These are phyloP conservation scores for Ceratobasidium sp. DNA, from an alignment of 1,284 basidiomycete genomes.

Conservation along the genomic window DNA sequence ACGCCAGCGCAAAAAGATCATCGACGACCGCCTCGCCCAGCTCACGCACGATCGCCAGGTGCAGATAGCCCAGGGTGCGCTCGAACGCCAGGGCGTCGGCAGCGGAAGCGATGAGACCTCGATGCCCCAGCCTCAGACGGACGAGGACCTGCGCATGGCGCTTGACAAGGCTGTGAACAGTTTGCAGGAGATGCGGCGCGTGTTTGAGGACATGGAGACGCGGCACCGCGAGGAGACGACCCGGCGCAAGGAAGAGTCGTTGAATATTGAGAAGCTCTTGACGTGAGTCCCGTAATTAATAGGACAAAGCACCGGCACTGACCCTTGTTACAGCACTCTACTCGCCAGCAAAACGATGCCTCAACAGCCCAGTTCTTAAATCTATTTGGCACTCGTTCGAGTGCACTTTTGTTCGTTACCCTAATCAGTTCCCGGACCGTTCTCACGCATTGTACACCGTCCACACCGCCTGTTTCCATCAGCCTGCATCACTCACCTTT, in stretches of 20 bases:
- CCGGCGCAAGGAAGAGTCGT: constrained; percentile 35
- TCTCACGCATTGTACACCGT: constrained; percentile 20
- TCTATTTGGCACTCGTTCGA: not conserved
- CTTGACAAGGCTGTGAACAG: constrained; percentile 43
- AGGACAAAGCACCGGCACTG: not conserved
- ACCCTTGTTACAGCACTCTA: constrained; percentile 7
- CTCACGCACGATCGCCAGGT: constrained; percentile 11
- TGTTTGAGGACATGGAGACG: constrained; percentile 40
- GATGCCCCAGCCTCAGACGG: constrained; percentile 35
- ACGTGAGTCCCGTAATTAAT: constrained; percentile 12
- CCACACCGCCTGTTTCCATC: constrained; percentile 4
- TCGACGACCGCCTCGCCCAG: constrained; percentile 41
- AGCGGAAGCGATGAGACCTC: constrained; percentile 45
- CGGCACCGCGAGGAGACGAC: constrained; percentile 28
- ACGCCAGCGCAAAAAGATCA: constrained; percentile 41
- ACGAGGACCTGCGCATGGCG: constrained; percentile 44
- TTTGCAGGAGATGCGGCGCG: constrained; percentile 46
- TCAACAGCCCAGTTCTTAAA: constrained; percentile 13
- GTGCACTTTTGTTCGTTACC: constrained; percentile 19
- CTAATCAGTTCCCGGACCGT: constrained; percentile 6
- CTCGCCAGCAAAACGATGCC: constrained; percentile 11
- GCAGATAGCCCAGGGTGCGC: constrained; percentile 30
- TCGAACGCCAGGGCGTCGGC: constrained; percentile 4
- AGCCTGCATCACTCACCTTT: not conserved
- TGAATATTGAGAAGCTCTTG: constrained; percentile 36